A percentile compares a stretch with the other conserved stretches of the same genome.
Evolutionary conservation across 1,284 basidiomycete species (phyloP).

Genomic region (Marasmius sp.): DNA sequence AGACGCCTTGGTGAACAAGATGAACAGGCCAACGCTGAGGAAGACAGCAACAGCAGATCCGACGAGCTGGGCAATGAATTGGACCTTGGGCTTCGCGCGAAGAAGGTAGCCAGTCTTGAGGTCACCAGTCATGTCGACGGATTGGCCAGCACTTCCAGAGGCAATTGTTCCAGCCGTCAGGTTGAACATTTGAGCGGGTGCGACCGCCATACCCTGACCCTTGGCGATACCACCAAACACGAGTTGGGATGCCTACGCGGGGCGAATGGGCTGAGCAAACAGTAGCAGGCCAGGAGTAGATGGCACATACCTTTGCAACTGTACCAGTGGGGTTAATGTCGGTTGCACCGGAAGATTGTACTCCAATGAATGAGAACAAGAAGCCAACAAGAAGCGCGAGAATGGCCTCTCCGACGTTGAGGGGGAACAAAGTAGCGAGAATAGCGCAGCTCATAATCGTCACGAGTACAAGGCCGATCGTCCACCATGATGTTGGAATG

Average conservation of each 20-base stretch:
- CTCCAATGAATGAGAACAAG: conserved; percentile 69
- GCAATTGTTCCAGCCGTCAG: conserved; percentile 60
- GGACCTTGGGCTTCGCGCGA: conserved; percentile 62
- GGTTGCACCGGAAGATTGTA: conserved; percentile 60
- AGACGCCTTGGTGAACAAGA: conserved; percentile 63
- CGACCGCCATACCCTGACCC: conserved; percentile 35
- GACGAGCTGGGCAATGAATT: conserved; percentile 63
- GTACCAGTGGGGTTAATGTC: conserved; percentile 62
- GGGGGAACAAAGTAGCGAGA: conserved; percentile 52
- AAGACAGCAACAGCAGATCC: conserved; percentile 60
- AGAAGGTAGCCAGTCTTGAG: conserved; percentile 73
- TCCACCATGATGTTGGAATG: conserved; percentile 59
- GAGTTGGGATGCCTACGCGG: conserved; percentile 49
- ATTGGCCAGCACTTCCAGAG: conserved; percentile 58
- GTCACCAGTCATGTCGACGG: conserved; percentile 73
- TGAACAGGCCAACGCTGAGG: conserved; percentile 55
- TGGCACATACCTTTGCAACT: conserved; percentile 46
- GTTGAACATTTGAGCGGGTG: conserved; percentile 53
- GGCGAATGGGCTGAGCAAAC: background rate
- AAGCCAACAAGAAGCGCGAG: conserved; percentile 60
- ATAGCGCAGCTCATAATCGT: conserved; percentile 57
- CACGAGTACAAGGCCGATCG: conserved; percentile 48
- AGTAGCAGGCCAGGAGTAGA: background rate
- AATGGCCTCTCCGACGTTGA: conserved; percentile 60
- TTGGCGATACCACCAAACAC: conserved; percentile 62